These are phyloP conservation scores for Lentinula guzmanii DNA, from an alignment of 768 basidiomycete species.

Conservation along the genomic window DNA sequence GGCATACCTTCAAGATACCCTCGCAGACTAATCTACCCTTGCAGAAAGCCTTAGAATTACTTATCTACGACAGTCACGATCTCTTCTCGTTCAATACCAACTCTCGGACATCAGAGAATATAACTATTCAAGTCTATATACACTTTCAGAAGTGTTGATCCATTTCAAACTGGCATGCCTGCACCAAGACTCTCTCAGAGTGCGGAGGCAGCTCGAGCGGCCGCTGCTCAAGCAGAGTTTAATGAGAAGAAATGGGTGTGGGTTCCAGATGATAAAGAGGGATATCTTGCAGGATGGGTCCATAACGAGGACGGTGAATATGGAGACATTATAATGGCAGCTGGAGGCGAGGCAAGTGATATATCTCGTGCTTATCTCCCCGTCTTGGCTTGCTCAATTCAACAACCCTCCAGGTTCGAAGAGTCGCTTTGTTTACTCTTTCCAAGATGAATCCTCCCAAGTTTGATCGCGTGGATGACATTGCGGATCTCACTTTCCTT, in stretches of 20 bases:
- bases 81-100: not conserved
- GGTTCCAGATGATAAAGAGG: constrained; percentile 89
- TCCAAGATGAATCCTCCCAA: constrained; percentile 99
- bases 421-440: constrained; percentile 71
- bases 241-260: constrained; percentile 99
- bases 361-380: not conserved
- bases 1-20: not conserved
- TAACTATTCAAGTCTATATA: not conserved
- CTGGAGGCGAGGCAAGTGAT: constrained; percentile 68
- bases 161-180: constrained; percentile 30
- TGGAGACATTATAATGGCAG: constrained; percentile 80
- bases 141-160: not conserved
- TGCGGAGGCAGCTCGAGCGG: constrained; percentile 73
- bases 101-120: not conserved
- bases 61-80: not conserved
- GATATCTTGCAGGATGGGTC: constrained; percentile 94
- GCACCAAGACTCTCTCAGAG: constrained; percentile 42
- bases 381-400: not conserved
- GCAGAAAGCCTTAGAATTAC: no score
- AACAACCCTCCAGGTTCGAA: constrained; percentile 42
- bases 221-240: constrained; percentile 91
- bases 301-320: constrained; percentile 78
- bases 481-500: constrained; percentile 94
- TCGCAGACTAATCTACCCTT: not conserved
- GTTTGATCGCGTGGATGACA: constrained; percentile 96